Conservation (phyloP, 1,284 basidiomycete species). For the Papiliotrema nemorosa region DNA sequence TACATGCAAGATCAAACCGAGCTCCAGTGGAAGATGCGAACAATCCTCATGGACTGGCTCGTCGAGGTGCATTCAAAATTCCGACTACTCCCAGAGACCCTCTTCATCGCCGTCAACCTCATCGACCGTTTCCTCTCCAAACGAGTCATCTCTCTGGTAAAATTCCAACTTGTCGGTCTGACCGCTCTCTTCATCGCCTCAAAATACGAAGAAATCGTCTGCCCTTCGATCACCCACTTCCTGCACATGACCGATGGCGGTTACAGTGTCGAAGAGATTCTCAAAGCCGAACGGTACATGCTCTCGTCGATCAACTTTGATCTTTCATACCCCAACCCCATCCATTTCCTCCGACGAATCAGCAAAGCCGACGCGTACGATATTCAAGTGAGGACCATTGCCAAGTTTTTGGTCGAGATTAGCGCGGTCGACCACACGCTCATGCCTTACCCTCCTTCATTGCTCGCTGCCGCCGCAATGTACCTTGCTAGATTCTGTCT, state of each 20-base stretch:
- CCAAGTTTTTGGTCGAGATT: conserved; percentile 91
- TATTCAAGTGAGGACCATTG: conserved; percentile 82
- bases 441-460: conserved; percentile 73
- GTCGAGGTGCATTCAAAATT: conserved; percentile 94
- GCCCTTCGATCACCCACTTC: conserved; percentile 84
- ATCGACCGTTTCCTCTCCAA: conserved; percentile 94
- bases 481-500: conserved; percentile 88
- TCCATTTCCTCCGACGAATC: conserved; percentile 85
- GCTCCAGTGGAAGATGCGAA: conserved; percentile 90
- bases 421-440: conserved; percentile 81
- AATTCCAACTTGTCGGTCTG: conserved; percentile 92
- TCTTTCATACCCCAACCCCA: conserved; percentile 85
- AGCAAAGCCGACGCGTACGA: conserved; percentile 97
- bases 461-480: conserved; percentile 82
- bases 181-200: conserved; percentile 90
- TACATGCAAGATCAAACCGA: conserved; percentile 91
- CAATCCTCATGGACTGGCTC: conserved; percentile 94
- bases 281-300: conserved; percentile 90
- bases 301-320: conserved; percentile 90
- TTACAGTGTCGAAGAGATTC: conserved; percentile 81
- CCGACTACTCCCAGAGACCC: conserved; percentile 88
- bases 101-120: conserved; percentile 92
- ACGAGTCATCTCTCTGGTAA: conserved; percentile 83
- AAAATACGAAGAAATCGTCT: conserved; percentile 94
- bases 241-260: conserved; percentile 83